These are phyloP conservation scores for Tolypocladium amazonense DNA, from an alignment of 2,329 filamentous ascomycete genomes.

Conservation along the genomic window DNA sequence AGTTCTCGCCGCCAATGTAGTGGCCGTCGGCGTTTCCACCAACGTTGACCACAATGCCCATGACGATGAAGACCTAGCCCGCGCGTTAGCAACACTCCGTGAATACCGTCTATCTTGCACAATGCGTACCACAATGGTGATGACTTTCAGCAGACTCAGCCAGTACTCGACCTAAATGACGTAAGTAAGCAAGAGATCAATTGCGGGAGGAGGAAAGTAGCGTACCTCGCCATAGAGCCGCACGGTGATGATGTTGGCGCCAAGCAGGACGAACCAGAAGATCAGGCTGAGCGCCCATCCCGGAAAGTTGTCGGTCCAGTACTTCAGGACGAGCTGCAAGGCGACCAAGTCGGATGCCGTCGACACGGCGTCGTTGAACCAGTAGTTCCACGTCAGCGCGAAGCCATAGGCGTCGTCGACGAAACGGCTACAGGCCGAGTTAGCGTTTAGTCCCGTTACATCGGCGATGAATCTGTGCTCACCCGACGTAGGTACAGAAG, in stretches of 20 bases:
- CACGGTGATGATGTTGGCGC: constrained; percentile 22
- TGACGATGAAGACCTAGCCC: constrained; percentile 43
- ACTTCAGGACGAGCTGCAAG: constrained; percentile 42
- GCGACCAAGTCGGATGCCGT: constrained; percentile 47
- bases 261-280: constrained; percentile 45
- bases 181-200: neutral
- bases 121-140: constrained; percentile 34
- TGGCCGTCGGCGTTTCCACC: constrained; percentile 41
- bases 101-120: no score
- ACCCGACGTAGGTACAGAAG: constrained; percentile 38
- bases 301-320: constrained; percentile 52
- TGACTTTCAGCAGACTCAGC: constrained; percentile 43
- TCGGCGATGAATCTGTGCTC: constrained; percentile 4
- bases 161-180: constrained; percentile 39
- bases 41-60: constrained; percentile 42
- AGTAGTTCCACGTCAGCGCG: constrained; percentile 49
- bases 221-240: constrained; percentile 23
- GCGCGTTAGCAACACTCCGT: neutral
- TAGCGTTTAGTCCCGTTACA: neutral
- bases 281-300: constrained; percentile 54
- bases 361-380: constrained; percentile 52
- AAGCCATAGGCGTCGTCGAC: constrained; percentile 44
- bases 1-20: constrained; percentile 50
- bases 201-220: neutral
- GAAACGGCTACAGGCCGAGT: constrained; percentile 23